phyloP scores from a whole-genome alignment of 306 rosid species.

The Sicyos baderoa region DNA sequence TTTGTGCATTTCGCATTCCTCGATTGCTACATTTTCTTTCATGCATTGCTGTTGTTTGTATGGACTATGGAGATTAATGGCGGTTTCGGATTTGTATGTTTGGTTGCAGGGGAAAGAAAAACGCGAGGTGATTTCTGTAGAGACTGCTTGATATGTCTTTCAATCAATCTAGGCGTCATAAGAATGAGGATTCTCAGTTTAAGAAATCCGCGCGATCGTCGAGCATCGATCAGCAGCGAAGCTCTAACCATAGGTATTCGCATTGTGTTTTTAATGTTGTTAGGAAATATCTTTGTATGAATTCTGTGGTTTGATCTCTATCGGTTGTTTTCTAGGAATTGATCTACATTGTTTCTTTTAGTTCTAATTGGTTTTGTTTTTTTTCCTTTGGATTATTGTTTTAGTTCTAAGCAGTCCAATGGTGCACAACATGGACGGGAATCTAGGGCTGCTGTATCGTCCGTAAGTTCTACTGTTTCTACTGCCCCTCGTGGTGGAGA shows the following conservation, averaged over 20 bases:
- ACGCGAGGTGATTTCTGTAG: background rate
- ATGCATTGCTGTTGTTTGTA: background rate
- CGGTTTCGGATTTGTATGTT: background rate
- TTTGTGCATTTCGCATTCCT: background rate
- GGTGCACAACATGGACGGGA: slow-evolving; percentile 68
- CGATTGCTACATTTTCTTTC: background rate
- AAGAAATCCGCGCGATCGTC: slow-evolving; percentile 27
- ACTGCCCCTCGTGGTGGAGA: slow-evolving; percentile 30
- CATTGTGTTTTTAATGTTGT: background rate
- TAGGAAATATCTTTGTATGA: background rate
- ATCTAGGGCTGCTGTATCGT: slow-evolving; percentile 44
- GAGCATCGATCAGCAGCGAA: slow-evolving; percentile 32
- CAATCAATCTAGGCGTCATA: slow-evolving; percentile 76
- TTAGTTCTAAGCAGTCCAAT: slow-evolving; percentile 55
- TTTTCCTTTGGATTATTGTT: background rate
- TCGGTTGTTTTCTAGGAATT: background rate
- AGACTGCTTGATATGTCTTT: slow-evolving; percentile 74
- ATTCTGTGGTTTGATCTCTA: slow-evolving; percentile 11
- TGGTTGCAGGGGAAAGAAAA: background rate
- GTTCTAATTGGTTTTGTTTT: slow-evolving; percentile 1
- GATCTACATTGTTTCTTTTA: background rate
- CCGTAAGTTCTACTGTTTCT: slow-evolving; percentile 40
- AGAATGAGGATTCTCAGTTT: slow-evolving; percentile 25
- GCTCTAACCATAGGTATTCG: too few species aligned
- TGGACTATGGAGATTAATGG: background rate